Conservation (phyloP, 805 yeast species). For the Torulaspora delbrueckii region DNA sequence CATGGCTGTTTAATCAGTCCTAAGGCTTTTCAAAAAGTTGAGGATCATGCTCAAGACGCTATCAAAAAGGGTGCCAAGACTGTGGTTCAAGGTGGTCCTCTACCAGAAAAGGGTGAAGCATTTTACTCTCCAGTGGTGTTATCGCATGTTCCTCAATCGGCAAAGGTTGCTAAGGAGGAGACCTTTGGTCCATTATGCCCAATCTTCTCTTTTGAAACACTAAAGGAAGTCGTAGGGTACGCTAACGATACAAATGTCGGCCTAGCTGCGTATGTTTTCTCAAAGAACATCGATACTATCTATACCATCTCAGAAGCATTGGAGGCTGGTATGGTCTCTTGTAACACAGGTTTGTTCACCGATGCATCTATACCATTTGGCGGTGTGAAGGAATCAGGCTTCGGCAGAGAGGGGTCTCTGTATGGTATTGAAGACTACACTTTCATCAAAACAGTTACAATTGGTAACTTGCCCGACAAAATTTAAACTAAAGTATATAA, state of each 20-base stretch:
- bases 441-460: constrained; percentile 46
- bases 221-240: constrained; percentile 47
- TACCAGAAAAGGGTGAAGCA: constrained; percentile 45
- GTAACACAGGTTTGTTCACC: constrained; percentile 54
- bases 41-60: constrained; percentile 52
- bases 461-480: constrained; percentile 38
- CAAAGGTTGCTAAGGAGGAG: constrained; percentile 51
- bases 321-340: constrained; percentile 63
- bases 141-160: constrained; percentile 46
- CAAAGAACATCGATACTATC: constrained; percentile 47
- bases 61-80: constrained; percentile 49
- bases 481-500: background rate
- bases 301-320: constrained; percentile 51
- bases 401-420: constrained; percentile 64
- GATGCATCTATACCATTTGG: constrained; percentile 57
- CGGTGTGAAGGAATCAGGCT: constrained; percentile 63
- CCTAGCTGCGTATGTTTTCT: constrained; percentile 55
- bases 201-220: constrained; percentile 47
- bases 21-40: constrained; percentile 49
- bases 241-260: constrained; percentile 57
- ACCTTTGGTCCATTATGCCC: constrained; percentile 66
- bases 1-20: constrained; percentile 56
- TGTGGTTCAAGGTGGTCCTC: constrained; percentile 48
- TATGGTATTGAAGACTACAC: constrained; percentile 60
- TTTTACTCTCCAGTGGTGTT: constrained; percentile 54